Conservation (phyloP, 139 green algal genomes). For the Nannochloris sp. region DNA sequence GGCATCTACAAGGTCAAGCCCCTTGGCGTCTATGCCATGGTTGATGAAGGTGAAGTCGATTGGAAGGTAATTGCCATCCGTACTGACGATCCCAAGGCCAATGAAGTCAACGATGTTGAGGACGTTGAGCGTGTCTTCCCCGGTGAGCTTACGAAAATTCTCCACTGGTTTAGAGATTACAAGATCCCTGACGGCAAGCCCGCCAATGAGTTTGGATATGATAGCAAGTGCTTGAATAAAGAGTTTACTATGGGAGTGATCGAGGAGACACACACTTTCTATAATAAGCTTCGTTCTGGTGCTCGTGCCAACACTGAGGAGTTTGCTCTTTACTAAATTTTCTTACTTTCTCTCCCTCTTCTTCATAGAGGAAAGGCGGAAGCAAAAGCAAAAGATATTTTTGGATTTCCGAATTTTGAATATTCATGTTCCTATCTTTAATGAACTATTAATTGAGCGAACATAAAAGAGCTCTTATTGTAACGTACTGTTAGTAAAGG, state of each 20-base stretch:
- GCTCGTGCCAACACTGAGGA: conserved; percentile 41
- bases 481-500: too few species aligned
- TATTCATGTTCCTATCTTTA: too few species aligned
- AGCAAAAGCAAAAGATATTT: too few species aligned
- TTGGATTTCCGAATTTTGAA: too few species aligned
- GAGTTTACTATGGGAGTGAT: conserved; percentile 33
- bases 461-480: too few species aligned
- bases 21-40: conserved; percentile 90
- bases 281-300: conserved; percentile 34
- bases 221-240: conserved; percentile 54
- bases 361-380: too few species aligned
- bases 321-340: conserved; percentile 37
- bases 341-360: too few species aligned
- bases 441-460: too few species aligned
- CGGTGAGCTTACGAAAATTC: conserved; percentile 87
- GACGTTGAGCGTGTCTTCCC: conserved; percentile 95
- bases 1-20: conserved; percentile 84
- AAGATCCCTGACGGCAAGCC: conserved; percentile 98
- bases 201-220: conserved; percentile 87
- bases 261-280: conserved; percentile 48
- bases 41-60: conserved; percentile 98
- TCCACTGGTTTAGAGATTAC: conserved; percentile 98
- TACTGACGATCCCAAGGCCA: conserved; percentile 86
- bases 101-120: conserved; percentile 84
- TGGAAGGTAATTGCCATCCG: conserved; percentile 97